Base-by-base conservation (phyloP, 768 basidiomycete genomes). In the Termitomyces heimii region DNA sequence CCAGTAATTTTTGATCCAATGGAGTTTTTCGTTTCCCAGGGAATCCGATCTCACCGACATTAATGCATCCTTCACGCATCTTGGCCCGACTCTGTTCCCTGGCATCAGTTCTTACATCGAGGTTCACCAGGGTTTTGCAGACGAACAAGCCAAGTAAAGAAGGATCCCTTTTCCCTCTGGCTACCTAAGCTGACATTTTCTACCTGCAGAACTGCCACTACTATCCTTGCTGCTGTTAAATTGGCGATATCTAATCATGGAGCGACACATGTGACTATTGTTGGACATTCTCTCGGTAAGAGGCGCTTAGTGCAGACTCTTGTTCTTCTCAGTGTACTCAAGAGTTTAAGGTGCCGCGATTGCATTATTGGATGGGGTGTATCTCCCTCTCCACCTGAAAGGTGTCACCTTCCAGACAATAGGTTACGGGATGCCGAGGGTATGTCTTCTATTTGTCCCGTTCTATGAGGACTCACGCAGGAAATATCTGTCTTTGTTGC, bases 361-460 rank as follows among this genome's bases (percentile, higher is more conserved):
- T 51, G 70, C 82, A 5, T 71, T 86, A 14, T 71, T 87, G 16
- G 82, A 85, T 55, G 70, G 78, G 12, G 72, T 86, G 39, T 84
- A 78, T 62, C 73, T 87, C 22, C 77, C 77, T 9, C 67, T 82
- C 26, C 78, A 82, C 62, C 67, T 85, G 37, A 69, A 74, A 46
- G 70, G 71, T 2, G 66, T 72, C 12, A 68, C 67, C 10, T 72
- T 76, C 63, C 69, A 55, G 39, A 67, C 67, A 13, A 65, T 77
- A 51, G 68, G 67, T 9, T 81, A 77, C 54, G 79, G 77, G 6
- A 64, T 77, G 65, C 77, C 78, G 26, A 67, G 78, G 37, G 78
- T 76, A 65, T 34, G 71, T 61, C 67, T 40, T 71, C 67, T 35
- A 57, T 70, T 5, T 46, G 68, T 55, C 66, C 60, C 43, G 64